These are phyloP conservation scores for Chlamydomonas sp. DNA, from an alignment of 139 green algal genomes.

Conservation along the genomic window DNA sequence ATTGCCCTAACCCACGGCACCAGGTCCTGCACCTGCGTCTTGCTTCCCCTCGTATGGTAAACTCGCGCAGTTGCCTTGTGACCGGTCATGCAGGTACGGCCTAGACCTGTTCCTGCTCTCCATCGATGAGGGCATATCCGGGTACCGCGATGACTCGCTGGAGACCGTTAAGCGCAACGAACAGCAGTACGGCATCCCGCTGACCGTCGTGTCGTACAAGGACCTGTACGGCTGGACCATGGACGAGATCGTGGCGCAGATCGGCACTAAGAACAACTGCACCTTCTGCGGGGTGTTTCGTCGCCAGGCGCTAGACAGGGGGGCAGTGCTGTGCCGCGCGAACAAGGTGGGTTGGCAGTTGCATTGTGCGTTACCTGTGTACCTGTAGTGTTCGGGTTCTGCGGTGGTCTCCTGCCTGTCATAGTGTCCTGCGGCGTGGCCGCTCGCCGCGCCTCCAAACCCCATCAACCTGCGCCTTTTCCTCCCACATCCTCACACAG, in stretches of 20 bases:
- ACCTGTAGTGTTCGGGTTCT: no score
- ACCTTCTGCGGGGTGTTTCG: slow-evolving; percentile 98
- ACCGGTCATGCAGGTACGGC: slow-evolving; percentile 79
- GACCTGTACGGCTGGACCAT: slow-evolving; percentile 99
- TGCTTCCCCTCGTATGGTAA: neutral
- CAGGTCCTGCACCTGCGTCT: neutral
- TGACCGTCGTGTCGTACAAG: slow-evolving; percentile 94
- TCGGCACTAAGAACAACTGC: slow-evolving; percentile 96
- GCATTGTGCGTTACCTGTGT: no score
- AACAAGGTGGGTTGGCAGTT: slow-evolving; percentile 54
- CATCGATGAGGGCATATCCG: slow-evolving; percentile 96
- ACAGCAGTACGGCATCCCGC: slow-evolving; percentile 79
- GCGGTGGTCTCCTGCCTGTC: no score
- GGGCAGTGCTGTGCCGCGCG: slow-evolving; percentile 73
- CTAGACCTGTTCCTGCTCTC: slow-evolving; percentile 97
- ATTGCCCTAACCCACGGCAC: no score
- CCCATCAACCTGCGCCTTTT: no score
- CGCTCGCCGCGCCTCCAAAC: no score
- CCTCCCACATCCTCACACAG: neutral
- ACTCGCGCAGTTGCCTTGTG: neutral
- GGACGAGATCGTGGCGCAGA: slow-evolving; percentile 95
- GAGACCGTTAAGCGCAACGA: slow-evolving; percentile 98
- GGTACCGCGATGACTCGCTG: slow-evolving; percentile 96
- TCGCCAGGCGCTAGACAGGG: slow-evolving; percentile 90
- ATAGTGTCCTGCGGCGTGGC: no score